Base-by-base conservation (phyloP, 768 basidiomycete genomes). In the Naganishia antarctica region DNA sequence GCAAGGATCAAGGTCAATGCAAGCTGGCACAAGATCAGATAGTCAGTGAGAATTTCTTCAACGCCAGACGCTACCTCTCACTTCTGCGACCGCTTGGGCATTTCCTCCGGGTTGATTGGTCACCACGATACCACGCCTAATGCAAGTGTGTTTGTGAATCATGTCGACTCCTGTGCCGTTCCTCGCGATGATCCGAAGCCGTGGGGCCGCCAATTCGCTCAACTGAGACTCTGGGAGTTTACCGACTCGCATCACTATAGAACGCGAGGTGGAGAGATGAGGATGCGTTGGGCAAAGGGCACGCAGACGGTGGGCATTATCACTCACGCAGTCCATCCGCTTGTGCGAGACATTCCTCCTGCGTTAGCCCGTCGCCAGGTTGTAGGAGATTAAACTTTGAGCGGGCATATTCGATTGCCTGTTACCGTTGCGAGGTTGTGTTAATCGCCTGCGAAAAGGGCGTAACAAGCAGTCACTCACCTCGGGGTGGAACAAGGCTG, bases 81-180 rank as follows among this genome's bases (percentile, higher is more conserved):
- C 74, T 51, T 71, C 65, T 4, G 60, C 65, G 21, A 61, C 60
- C 12, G 60, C 57, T 23, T 53, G 53, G 5, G 73, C 70, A 62
- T 76, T 76, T n/a, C 68, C 70, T 7, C 73, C 74, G 0, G 74
- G 71, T 37, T 59, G 49, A 49, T 74, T 76, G 15, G 70, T 72
- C 41, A 74, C 71, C 1, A 66, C 61, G 3, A 74, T 64, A 0
- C 71, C 73, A 25, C 66, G 49, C 64, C 62, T 46, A 21, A 67
- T 64, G 43, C 66, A 69, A 2, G 62, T 69, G 3, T 62, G 66
- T 28, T 70, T 66, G 63, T 76, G 69, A 43, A 76, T 72, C 60
- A 61, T 67, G 59, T 76, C 74, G 28, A 53, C 43, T 0, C 74
- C 74, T 6, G 68, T 68, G 0, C 74, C 74, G 31, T 72, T 73